Percentiles rank a stretch among this genome's conserved stretches.
Evolutionary conservation across 768 basidiomycete species (phyloP).

Genomic region (Paxillus involutus): DNA sequence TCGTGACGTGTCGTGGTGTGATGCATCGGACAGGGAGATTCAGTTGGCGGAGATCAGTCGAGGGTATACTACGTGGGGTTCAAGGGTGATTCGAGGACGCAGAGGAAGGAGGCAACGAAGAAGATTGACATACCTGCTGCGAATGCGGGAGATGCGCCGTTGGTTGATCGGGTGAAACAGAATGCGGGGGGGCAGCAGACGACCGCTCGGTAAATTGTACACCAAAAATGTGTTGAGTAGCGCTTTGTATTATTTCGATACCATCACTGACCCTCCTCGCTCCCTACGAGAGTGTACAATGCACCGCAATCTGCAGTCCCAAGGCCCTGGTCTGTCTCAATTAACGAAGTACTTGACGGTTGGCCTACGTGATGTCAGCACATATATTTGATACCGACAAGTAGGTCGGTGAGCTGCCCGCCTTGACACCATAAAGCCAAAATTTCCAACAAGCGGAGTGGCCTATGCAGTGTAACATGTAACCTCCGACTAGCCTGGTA

Average conservation of each 20-base stretch:
- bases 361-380: too few relatives aligned
- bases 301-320: too few relatives aligned
- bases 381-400: too few relatives aligned
- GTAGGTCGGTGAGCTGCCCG: too few relatives aligned
- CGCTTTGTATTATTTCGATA: not conserved
- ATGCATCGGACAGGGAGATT: constrained; percentile 50
- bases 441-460: too few relatives aligned
- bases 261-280: too few relatives aligned
- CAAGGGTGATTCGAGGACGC: constrained; percentile 64
- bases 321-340: too few relatives aligned
- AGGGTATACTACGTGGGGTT: constrained; percentile 82
- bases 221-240: too few relatives aligned
- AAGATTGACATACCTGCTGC: constrained; percentile 79
- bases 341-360: too few relatives aligned
- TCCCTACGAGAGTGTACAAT: too few relatives aligned
- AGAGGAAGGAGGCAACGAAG: constrained; percentile 56
- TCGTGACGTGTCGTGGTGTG: constrained; percentile 1
- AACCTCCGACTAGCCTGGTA: constrained; percentile 62
- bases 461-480: too few relatives aligned
- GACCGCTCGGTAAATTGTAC: constrained; percentile 46
- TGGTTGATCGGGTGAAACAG: constrained; percentile 60
- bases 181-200: constrained; percentile 61
- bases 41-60: constrained; percentile 62
- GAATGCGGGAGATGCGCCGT: constrained; percentile 69
- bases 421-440: too few relatives aligned